Evolutionary conservation across 1,284 basidiomycete genomes (phyloP).

Genomic region (Ustilago loliicola): DNA sequence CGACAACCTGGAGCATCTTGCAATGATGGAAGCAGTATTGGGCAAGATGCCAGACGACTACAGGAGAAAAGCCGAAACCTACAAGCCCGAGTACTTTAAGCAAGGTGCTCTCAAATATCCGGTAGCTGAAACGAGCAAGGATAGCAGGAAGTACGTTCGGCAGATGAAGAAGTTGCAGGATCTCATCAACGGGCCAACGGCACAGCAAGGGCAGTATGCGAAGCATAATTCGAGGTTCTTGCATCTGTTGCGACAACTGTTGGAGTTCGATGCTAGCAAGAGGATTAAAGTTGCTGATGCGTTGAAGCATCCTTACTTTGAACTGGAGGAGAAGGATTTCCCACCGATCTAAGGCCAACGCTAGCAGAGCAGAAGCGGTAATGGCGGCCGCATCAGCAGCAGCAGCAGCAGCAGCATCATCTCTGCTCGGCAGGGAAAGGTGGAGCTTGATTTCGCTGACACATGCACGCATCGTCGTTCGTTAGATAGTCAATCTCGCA

Average conservation of each 20-base stretch:
- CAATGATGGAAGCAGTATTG: conserved; percentile 99
- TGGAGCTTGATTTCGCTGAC: too few species aligned
- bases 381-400: background rate
- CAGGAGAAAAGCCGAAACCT: conserved; percentile 73
- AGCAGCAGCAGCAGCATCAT: too few species aligned
- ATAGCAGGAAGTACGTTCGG: conserved; percentile 93
- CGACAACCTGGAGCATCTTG: conserved; percentile 97
- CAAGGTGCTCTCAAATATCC: conserved; percentile 90
- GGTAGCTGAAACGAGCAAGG: conserved; percentile 84
- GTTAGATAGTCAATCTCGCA: too few species aligned
- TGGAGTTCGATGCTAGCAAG: conserved; percentile 90
- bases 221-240: conserved; percentile 81
- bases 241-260: conserved; percentile 85
- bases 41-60: conserved; percentile 93
- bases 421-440: too few species aligned
- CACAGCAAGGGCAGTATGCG: conserved; percentile 36
- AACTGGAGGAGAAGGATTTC: conserved; percentile 60
- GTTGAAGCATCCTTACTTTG: conserved; percentile 68
- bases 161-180: conserved; percentile 87
- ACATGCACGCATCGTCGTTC: too few species aligned
- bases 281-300: conserved; percentile 66
- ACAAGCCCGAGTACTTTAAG: conserved; percentile 93
- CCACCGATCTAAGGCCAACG: conserved; percentile 36
- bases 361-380: background rate
- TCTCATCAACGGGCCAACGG: conserved; percentile 76